These are phyloP conservation scores for Heritiera fomes DNA, from an alignment of 345 rosid genomes.

Conservation along the genomic window DNA sequence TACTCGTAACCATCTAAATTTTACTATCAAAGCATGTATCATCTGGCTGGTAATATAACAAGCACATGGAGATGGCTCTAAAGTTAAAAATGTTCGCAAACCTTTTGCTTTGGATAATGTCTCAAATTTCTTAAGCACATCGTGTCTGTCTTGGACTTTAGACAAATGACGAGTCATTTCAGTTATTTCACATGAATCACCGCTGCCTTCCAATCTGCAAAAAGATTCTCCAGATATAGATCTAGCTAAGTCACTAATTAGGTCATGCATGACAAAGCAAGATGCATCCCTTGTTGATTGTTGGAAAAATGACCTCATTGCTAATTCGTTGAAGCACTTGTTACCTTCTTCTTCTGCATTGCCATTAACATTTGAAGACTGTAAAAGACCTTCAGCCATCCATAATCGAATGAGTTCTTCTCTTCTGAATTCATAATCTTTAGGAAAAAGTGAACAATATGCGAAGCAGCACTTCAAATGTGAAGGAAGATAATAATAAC, in stretches of 20 bases:
- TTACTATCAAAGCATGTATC: background rate
- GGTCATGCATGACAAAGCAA: conserved; percentile 12
- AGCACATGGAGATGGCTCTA: background rate
- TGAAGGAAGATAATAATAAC: conserved; percentile 30
- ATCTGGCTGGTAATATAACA: background rate
- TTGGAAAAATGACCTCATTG: conserved; percentile 13
- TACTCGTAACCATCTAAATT: background rate
- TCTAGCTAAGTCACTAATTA: background rate
- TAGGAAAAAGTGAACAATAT: too few relatives aligned
- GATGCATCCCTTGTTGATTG: background rate
- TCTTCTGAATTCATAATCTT: too few relatives aligned
- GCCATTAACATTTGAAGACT: too few relatives aligned
- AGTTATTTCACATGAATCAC: background rate
- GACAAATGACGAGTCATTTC: conserved; percentile 18
- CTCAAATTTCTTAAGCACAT: background rate
- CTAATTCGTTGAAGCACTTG: too few relatives aligned
- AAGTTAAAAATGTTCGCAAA: conserved; percentile 15
- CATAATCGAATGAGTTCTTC: too few relatives aligned
- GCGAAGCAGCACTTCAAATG: too few relatives aligned
- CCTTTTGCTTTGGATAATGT: background rate
- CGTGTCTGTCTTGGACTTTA: background rate
- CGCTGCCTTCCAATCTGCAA: background rate
- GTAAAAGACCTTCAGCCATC: too few relatives aligned
- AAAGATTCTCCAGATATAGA: conserved; percentile 1
- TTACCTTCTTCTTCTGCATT: too few relatives aligned